A percentile compares a stretch with the other conserved stretches of the same genome.
Evolutionary conservation across 225 moss, liverwort and hornwort species (phyloP).

Genomic region (Antitrichia curtipendula): DNA sequence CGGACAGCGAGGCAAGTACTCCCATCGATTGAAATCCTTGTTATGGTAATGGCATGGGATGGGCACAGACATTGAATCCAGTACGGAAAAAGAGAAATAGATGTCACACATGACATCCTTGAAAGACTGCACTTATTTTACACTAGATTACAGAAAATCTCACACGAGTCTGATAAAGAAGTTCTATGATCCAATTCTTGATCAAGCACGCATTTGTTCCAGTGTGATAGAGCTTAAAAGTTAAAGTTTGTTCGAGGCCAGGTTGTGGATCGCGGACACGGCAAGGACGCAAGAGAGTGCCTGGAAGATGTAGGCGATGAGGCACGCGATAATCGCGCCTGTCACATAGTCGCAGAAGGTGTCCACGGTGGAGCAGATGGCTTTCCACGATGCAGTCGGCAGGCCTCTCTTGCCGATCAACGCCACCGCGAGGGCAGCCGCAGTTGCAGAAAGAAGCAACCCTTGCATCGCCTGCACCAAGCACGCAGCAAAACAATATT

Average conservation of each 20-base stretch:
- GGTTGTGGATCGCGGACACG: slow-evolving; percentile 29
- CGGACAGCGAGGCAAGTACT: not conserved
- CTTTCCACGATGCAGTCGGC: not conserved
- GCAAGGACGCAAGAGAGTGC: not conserved
- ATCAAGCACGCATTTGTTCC: not conserved
- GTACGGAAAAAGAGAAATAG: not conserved
- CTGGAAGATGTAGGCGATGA: slow-evolving; percentile 26
- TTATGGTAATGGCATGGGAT: not conserved
- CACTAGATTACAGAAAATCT: not conserved
- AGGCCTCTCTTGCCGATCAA: slow-evolving; percentile 46
- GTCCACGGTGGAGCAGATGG: slow-evolving; percentile 4
- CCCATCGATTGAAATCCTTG: too few species aligned
- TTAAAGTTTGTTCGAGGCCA: not conserved
- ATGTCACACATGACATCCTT: not conserved
- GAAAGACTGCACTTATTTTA: not conserved
- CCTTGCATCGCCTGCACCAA: slow-evolving; percentile 22
- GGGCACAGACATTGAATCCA: not conserved
- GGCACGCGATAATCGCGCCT: slow-evolving; percentile 37
- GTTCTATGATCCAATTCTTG: not conserved
- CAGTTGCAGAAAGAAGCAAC: slow-evolving; percentile 24
- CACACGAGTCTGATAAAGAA: not conserved
- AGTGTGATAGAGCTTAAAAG: not conserved
- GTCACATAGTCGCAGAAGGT: slow-evolving; percentile 46
- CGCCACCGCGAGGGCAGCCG: slow-evolving; percentile 30
- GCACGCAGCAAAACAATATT: not conserved